These are phyloP conservation scores for Trichosanthes cucumerina DNA, from an alignment of 306 rosid genomes.

Conservation along the genomic window DNA sequence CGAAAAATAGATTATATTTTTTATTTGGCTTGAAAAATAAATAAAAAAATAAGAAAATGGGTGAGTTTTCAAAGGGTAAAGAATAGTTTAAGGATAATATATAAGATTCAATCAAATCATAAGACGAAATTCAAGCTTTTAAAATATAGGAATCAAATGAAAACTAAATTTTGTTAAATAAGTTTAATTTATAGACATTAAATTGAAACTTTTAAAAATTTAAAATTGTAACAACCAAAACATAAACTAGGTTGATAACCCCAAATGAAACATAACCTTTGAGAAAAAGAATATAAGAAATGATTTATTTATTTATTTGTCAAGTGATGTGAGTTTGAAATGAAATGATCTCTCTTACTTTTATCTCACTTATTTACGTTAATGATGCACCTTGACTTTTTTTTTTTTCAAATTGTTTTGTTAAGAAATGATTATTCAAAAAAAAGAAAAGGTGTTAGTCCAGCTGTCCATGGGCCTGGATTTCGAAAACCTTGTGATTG, in stretches of 20 bases:
- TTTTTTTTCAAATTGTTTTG: neutral
- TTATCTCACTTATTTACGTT: neutral
- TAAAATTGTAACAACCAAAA: neutral
- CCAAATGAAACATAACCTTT: neutral
- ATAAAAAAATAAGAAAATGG: no score
- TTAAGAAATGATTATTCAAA: neutral
- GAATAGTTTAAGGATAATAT: no score
- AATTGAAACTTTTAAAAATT: neutral
- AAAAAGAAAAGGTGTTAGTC: neutral
- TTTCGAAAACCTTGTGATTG: constrained; percentile 14
- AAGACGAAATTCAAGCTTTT: no score
- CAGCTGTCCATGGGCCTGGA: constrained; percentile 36
- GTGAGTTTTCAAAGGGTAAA: no score
- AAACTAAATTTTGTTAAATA: neutral
- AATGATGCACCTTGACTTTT: neutral
- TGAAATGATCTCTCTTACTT: neutral
- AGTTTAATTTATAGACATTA: neutral
- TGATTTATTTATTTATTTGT: neutral
- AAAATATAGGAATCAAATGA: neutral
- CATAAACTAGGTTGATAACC: no score
- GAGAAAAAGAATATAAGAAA: neutral
- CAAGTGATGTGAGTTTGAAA: neutral
- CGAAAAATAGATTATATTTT: no score
- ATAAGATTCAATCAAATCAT: no score
- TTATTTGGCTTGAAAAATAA: no score